These are phyloP conservation scores for Puccinia coronata DNA, from an alignment of 1,284 basidiomycete species.

Conservation along the genomic window DNA sequence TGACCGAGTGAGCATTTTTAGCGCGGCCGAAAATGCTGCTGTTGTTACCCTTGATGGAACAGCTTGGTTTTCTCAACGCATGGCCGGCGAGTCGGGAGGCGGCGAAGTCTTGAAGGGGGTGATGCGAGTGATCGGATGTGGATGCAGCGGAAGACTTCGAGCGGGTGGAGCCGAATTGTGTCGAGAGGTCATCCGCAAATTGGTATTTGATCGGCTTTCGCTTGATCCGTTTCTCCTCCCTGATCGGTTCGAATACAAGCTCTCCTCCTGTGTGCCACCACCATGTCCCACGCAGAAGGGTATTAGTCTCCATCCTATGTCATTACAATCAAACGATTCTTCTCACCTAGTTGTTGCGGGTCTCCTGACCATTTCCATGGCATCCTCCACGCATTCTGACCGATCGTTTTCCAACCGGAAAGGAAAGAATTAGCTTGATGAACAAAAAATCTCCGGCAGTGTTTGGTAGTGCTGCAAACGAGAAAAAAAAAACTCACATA, in stretches of 20 bases:
- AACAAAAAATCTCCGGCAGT: too few species aligned
- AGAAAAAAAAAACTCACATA: background rate
- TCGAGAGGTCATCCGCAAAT: background rate
- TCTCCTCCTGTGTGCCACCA: conserved; percentile 9
- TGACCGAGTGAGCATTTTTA: background rate
- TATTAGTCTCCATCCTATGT: background rate
- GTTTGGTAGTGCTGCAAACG: too few species aligned
- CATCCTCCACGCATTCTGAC: conserved; percentile 36
- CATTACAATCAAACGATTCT: background rate
- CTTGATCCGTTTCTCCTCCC: conserved; percentile 13
- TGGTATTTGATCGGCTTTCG: conserved; percentile 32
- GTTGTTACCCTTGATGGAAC: background rate
- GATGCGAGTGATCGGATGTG: background rate
- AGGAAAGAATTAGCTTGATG: background rate
- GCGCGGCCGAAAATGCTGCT: background rate
- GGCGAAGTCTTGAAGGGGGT: background rate
- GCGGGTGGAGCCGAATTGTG: background rate
- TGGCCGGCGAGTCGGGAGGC: background rate
- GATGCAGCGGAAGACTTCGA: background rate
- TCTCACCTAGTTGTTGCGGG: conserved; percentile 28
- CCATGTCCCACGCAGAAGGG: background rate
- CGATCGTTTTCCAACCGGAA: background rate
- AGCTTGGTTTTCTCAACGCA: background rate
- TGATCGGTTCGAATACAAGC: conserved; percentile 36
- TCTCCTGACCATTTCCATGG: conserved; percentile 35